A percentile compares a stretch with the other conserved stretches of the same genome.
These are phyloP conservation scores for Rhodotorula sphaerocarpa DNA, from an alignment of 768 basidiomycete genomes.

Conservation along the genomic window DNA sequence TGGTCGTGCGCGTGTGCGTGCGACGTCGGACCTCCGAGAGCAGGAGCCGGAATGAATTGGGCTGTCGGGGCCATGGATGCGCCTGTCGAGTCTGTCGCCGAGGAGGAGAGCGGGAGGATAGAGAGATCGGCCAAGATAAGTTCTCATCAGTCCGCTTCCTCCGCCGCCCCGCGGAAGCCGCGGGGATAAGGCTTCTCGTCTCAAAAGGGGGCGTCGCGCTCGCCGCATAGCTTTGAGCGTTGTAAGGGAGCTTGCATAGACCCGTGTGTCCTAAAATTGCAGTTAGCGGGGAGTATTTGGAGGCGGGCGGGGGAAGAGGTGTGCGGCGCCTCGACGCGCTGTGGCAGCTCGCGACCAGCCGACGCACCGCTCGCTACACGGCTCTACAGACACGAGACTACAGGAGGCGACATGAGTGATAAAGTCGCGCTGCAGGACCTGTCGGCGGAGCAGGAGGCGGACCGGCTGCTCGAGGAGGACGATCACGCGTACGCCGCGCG, in stretches of 20 bases:
- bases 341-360: background rate
- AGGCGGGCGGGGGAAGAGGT: too few species aligned
- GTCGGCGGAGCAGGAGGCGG: slow-evolving; percentile 17
- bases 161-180: too few species aligned
- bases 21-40: slow-evolving; percentile 4
- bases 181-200: too few species aligned
- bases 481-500: too few species aligned
- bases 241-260: too few species aligned
- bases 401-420: slow-evolving; percentile 10
- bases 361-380: background rate
- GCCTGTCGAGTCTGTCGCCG: background rate
- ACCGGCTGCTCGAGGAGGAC: slow-evolving; percentile 19
- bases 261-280: too few species aligned
- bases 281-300: too few species aligned
- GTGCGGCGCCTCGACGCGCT: too few species aligned
- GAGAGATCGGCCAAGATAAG: too few species aligned
- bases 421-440: slow-evolving; percentile 5
- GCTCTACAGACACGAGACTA: background rate
- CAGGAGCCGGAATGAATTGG: slow-evolving; percentile 29
- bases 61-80: slow-evolving; percentile 9
- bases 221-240: too few species aligned
- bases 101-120: background rate
- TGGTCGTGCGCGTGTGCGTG: background rate
- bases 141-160: too few species aligned
- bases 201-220: too few species aligned